Evolutionary conservation across 2,329 filamentous ascomycete genomes (phyloP).

Genomic region (Chaetomiaceae sp.): DNA sequence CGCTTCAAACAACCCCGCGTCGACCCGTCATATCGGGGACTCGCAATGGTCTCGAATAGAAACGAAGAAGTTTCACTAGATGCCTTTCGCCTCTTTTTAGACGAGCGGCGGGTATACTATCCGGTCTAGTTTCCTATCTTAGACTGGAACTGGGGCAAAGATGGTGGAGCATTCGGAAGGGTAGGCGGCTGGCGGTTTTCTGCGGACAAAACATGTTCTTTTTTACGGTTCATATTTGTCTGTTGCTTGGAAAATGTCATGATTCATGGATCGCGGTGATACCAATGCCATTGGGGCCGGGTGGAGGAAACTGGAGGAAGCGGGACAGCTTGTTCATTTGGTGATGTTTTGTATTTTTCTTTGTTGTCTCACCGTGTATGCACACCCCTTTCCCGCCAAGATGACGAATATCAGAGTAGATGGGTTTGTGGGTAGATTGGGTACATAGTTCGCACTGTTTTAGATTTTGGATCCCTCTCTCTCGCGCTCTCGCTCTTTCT

Average conservation of each 20-base stretch:
- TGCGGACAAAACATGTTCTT: neutral
- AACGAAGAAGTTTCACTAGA: neutral
- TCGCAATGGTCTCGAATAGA: neutral
- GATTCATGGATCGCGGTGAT: conserved; percentile 9
- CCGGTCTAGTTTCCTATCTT: too few relatives aligned
- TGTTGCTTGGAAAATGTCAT: conserved; percentile 5
- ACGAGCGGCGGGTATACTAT: neutral
- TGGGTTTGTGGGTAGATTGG: conserved; percentile 8
- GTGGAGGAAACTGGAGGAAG: neutral
- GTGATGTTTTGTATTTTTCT: neutral
- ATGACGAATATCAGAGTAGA: conserved; percentile 5
- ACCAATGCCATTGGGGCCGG: conserved; percentile 12
- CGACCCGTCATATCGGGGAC: too few relatives aligned
- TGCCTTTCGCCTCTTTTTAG: conserved; percentile 3
- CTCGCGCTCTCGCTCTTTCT: neutral
- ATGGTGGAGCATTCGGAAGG: conserved; percentile 1
- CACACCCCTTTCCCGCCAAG: neutral
- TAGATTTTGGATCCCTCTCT: neutral
- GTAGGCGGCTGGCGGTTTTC: neutral
- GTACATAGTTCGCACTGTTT: conserved; percentile 8
- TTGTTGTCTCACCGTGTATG: neutral
- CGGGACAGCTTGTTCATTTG: neutral
- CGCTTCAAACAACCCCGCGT: too few relatives aligned
- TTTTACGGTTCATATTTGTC: neutral
- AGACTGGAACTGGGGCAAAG: neutral